phyloP scores from a whole-genome alignment of 441 rosid species.

The Oxalis stricta region DNA sequence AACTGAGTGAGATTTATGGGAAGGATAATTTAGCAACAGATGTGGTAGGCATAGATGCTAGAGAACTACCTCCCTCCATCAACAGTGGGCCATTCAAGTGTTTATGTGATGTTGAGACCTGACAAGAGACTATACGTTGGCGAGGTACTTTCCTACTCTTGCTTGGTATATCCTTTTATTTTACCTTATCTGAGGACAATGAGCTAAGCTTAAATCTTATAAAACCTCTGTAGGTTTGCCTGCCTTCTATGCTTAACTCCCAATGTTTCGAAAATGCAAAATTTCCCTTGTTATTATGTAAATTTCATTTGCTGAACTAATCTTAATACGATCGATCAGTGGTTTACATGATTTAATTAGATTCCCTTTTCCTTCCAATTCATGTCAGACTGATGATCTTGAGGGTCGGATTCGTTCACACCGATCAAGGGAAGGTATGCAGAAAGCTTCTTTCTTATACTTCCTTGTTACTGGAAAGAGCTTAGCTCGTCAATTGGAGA shows the following conservation, averaged over 20 bases:
- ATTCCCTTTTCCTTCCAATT: background rate
- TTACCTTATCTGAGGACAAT: background rate
- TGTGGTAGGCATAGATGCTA: conserved; percentile 39
- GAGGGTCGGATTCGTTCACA: conserved; percentile 69
- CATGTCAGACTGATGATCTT: conserved; percentile 74
- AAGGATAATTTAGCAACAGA: conserved; percentile 19
- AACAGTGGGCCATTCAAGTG: conserved; percentile 67
- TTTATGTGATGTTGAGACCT: conserved; percentile 76
- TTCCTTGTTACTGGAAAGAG: conserved; percentile 82
- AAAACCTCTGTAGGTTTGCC: too few species aligned
- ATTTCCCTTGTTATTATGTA: too few species aligned
- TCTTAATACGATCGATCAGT: too few species aligned
- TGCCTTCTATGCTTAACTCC: too few species aligned
- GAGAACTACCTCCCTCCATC: conserved; percentile 96
- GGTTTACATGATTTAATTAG: too few species aligned
- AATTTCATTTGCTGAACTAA: too few species aligned
- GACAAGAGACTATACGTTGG: conserved; percentile 79
- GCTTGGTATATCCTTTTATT: background rate
- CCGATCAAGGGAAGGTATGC: conserved; percentile 62
- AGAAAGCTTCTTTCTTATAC: conserved; percentile 64
- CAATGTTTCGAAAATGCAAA: too few species aligned
- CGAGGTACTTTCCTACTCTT: conserved; percentile 36
- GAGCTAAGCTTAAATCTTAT: background rate
- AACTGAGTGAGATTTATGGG: conserved; percentile 37
- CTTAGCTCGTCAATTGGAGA: conserved; percentile 84